Conservation (phyloP, 2,329 filamentous ascomycete genomes). For the Aspergillus fischeri region DNA sequence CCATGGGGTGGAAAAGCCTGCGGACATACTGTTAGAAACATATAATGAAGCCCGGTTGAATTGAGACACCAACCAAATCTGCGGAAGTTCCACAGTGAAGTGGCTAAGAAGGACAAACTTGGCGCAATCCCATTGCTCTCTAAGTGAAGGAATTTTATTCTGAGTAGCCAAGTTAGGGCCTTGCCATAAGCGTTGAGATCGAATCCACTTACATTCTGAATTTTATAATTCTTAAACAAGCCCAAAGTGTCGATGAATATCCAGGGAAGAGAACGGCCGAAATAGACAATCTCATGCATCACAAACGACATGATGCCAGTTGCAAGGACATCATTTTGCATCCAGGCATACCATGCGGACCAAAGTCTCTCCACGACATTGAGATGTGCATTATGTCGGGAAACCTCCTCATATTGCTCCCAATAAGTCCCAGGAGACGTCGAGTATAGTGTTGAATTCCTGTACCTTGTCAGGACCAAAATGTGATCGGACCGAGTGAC, state of each 20-base stretch:
- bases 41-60: not conserved
- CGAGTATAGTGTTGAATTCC: slow-evolving; percentile 46
- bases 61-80: slow-evolving; percentile 69
- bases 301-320: slow-evolving; percentile 97
- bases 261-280: slow-evolving; percentile 85
- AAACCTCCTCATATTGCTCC: slow-evolving; percentile 62
- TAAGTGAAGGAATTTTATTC: slow-evolving; percentile 83
- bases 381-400: slow-evolving; percentile 75
- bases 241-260: slow-evolving; percentile 87
- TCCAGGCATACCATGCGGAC: slow-evolving; percentile 95
- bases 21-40: slow-evolving; percentile 7
- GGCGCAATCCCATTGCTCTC: slow-evolving; percentile 93
- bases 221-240: slow-evolving; percentile 89
- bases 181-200: not conserved
- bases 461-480: slow-evolving; percentile 16
- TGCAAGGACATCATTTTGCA: slow-evolving; percentile 95
- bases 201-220: slow-evolving; percentile 66
- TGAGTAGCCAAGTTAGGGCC: slow-evolving; percentile 24
- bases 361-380: slow-evolving; percentile 85
- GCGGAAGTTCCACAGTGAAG: slow-evolving; percentile 95
- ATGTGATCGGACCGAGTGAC: not conserved
- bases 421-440: slow-evolving; percentile 56
- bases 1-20: slow-evolving; percentile 90
- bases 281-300: slow-evolving; percentile 94
- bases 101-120: slow-evolving; percentile 88